These are phyloP conservation scores for Mycena maculata DNA, from an alignment of 768 basidiomycete species.

Conservation along the genomic window DNA sequence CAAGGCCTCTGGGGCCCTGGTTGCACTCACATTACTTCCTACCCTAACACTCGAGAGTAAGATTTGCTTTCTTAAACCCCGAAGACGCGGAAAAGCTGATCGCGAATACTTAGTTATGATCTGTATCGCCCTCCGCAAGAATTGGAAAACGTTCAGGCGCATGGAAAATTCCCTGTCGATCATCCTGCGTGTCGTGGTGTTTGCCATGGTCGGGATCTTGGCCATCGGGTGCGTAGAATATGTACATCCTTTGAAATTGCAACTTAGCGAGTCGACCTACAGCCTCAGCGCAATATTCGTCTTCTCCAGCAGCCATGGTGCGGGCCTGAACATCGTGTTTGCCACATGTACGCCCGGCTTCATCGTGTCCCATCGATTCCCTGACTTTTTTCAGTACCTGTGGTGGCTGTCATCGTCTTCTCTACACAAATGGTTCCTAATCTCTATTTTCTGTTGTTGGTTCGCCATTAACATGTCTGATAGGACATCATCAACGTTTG, in stretches of 20 bases:
- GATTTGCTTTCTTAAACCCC: background rate
- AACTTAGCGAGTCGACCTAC: background rate
- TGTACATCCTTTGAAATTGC: too few species aligned
- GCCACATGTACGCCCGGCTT: conserved; percentile 29
- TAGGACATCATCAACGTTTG: conserved; percentile 28
- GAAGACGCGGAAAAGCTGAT: background rate
- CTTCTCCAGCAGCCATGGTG: conserved; percentile 36
- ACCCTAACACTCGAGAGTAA: conserved; percentile 37
- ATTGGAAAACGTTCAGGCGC: conserved; percentile 37
- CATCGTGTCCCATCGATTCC: too few species aligned
- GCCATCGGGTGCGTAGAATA: conserved; percentile 36
- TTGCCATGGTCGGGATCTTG: conserved; percentile 37
- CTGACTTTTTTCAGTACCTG: conserved; percentile 31
- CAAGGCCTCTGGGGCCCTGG: conserved; percentile 33
- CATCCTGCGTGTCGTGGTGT: conserved; percentile 38
- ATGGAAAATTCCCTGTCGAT: conserved; percentile 35
- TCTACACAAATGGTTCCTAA: conserved; percentile 37
- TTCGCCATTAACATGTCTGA: background rate
- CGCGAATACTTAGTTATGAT: conserved; percentile 29
- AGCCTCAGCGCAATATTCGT: conserved; percentile 42
- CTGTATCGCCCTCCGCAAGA: conserved; percentile 35
- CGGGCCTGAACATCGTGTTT: conserved; percentile 38
- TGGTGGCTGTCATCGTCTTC: conserved; percentile 40
- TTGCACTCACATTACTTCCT: conserved; percentile 31
- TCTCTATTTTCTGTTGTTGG: background rate